These are phyloP conservation scores for Chaetothyriales sp. DNA, from an alignment of 2,329 filamentous ascomycete genomes.

Conservation along the genomic window DNA sequence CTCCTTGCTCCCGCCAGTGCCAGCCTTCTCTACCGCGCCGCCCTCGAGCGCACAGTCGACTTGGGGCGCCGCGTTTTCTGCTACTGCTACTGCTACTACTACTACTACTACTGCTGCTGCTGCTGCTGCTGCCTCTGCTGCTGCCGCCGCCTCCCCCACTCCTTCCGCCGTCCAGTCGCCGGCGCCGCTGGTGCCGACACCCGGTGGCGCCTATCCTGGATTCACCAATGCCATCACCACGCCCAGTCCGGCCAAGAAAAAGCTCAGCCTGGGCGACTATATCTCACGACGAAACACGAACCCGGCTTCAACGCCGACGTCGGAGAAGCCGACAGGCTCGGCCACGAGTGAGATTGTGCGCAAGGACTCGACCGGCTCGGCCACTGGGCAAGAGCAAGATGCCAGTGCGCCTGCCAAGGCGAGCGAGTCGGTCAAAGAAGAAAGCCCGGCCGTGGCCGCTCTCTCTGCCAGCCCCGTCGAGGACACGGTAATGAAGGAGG, in stretches of 20 bases:
- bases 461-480: slow-evolving; percentile 1
- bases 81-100: slow-evolving; percentile 18
- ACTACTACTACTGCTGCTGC: too few species aligned
- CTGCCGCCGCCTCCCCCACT: too few species aligned
- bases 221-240: slow-evolving; percentile 22
- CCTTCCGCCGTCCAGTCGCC: slow-evolving; percentile 23
- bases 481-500: slow-evolving; percentile 7
- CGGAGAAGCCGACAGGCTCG: slow-evolving; percentile 26
- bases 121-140: too few species aligned
- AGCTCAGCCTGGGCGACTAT: slow-evolving; percentile 38
- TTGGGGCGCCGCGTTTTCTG: slow-evolving; percentile 17
- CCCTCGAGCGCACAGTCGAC: slow-evolving; percentile 14
- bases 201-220: slow-evolving; percentile 6
- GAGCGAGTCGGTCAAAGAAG: slow-evolving; percentile 1
- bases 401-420: background rate
- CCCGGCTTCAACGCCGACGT: slow-evolving; percentile 22
- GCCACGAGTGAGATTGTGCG: slow-evolving; percentile 1
- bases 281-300: slow-evolving; percentile 28
- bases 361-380: slow-evolving; percentile 3
- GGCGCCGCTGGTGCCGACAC: slow-evolving; percentile 17
- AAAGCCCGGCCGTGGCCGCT: slow-evolving; percentile 1
- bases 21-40: slow-evolving; percentile 16
- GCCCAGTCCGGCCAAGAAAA: slow-evolving; percentile 38
- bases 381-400: background rate
- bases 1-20: slow-evolving; percentile 22